These are phyloP conservation scores for Colletotrichum neosansevieriae DNA, from an alignment of 2,329 filamentous ascomycete genomes.

Conservation along the genomic window DNA sequence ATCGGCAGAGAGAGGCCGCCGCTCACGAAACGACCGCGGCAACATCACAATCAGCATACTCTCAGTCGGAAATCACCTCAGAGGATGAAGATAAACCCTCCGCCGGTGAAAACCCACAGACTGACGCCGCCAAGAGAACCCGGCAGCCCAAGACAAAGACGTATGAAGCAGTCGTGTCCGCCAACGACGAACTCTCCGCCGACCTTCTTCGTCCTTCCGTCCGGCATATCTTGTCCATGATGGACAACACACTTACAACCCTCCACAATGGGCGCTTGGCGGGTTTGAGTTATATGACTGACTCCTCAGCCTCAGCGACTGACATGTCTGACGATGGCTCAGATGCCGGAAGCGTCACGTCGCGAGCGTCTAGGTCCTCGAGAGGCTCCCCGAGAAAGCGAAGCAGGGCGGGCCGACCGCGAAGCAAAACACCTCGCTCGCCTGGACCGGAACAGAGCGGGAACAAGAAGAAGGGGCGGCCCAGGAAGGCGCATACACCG, in stretches of 20 bases:
- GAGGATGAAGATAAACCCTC: conserved; percentile 7
- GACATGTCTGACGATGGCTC: conserved; percentile 48
- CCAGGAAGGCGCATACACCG: conserved; percentile 54
- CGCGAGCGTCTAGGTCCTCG: conserved; percentile 11
- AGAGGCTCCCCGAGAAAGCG: not conserved
- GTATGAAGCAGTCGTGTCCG: conserved; percentile 67
- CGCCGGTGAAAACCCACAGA: not conserved
- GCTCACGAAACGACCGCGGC: not conserved
- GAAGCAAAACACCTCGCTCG: conserved; percentile 33
- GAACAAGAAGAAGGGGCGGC: conserved; percentile 51
- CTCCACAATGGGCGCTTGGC: conserved; percentile 76
- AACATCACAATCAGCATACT: not conserved
- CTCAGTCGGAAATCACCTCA: not conserved
- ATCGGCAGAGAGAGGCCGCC: not conserved
- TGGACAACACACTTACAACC: conserved; percentile 77
- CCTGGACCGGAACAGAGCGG: conserved; percentile 19
- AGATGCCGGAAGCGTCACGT: conserved; percentile 22
- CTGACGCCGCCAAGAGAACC: not conserved
- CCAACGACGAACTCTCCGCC: conserved; percentile 78
- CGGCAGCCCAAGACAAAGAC: conserved; percentile 39
- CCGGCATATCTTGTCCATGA: conserved; percentile 74
- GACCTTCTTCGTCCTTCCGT: conserved; percentile 75
- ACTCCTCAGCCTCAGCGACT: conserved; percentile 52
- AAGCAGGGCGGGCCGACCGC: conserved; percentile 1
- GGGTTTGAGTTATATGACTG: conserved; percentile 56